Conservation (phyloP, 148 eudicot species). For the Spergularia marina region DNA sequence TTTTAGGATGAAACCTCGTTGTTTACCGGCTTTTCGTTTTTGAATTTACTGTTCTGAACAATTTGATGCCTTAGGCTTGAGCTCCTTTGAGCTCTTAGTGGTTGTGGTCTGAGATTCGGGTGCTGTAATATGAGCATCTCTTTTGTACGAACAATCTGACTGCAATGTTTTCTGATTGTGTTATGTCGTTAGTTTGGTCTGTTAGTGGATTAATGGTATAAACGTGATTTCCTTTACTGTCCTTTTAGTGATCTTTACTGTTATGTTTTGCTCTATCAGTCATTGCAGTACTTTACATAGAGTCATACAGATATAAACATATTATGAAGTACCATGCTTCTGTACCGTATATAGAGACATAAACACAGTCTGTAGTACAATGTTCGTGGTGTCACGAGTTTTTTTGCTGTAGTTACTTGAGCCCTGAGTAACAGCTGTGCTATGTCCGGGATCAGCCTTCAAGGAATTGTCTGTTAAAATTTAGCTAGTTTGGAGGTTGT, state of each 20-base stretch:
- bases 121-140: neutral
- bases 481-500: neutral
- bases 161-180: neutral
- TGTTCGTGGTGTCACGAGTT: neutral
- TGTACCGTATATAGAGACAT: neutral
- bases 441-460: neutral
- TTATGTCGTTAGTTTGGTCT: neutral
- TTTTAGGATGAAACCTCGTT: no score
- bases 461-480: neutral
- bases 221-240: neutral
- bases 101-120: neutral
- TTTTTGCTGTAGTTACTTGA: neutral
- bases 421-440: neutral
- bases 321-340: no score
- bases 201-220: neutral
- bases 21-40: no score
- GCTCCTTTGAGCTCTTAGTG: no score
- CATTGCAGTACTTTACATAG: no score
- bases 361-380: neutral
- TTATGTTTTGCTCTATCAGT: neutral
- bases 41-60: no score
- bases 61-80: no score
- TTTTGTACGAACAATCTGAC: neutral
- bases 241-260: neutral
- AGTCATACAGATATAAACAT: no score